Base-by-base conservation (phyloP, 805 yeast genomes). In the Candida easanensis region DNA sequence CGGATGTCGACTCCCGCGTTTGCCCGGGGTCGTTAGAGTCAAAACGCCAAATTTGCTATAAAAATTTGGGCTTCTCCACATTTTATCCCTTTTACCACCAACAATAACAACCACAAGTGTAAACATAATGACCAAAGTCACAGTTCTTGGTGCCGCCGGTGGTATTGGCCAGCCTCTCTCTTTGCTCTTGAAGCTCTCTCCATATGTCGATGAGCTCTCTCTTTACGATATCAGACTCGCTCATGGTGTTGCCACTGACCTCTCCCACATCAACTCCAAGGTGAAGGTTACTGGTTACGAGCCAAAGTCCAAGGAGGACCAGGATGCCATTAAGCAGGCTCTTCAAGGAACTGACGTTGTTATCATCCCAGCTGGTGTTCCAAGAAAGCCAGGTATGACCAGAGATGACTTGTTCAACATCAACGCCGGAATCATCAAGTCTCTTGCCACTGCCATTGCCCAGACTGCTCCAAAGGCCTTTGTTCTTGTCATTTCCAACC, bases 161-260 rank as follows among this genome's bases (percentile, higher is more conserved):
- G 96, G 97, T 48, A 88, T 88, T 61, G 97, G 97, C 43, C 96
- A 89, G 73, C 95, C 96, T 33, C 74, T 88, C 49, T 87, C 96
- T 13, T 77, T 89, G 42, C 74, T 88, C 50, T 71, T 88, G 55
- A 88, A 88, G 66, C 70, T 88, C 47, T 78, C 80, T 55, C 79
- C 79, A 39, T 46, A 51, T 31, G 70, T 82, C 38, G 71, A 73
- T 47, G 80, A 82, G 54, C 73, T 88, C 54, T 80, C 95, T 5
- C 74, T 88, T 45, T 88, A 80, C 66, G 97, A 89, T 71, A 88
- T 89, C 36, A 90, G 86, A 60, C 78, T 82, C 58, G 78, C 84
- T 25, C 84, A 85, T 38, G 97, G 97, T 55, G 95, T 88, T 30
- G 89, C 89, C 16, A 85, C 95, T 38, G 97, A 88, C 65, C 73